A percentile compares a stretch with the other conserved stretches of the same genome.
phyloP scores from a whole-genome alignment of 1,139 yeast species.

The Saccharomyces uvarum region DNA sequence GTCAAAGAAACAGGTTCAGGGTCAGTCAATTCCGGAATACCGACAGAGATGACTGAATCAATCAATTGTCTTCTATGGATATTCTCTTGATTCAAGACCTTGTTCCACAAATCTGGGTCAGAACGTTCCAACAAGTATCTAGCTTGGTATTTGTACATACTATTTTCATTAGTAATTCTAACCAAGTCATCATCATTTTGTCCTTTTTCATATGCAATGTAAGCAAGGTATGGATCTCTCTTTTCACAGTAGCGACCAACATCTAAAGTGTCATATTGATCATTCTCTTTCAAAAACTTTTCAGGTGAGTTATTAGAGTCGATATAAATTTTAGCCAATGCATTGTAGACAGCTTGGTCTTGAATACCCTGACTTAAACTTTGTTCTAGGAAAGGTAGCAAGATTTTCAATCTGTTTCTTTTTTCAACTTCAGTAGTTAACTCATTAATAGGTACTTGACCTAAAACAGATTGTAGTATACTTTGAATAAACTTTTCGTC shows the following conservation, averaged over 20 bases:
- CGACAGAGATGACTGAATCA: constrained; percentile 92
- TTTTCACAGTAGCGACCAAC: constrained; percentile 98
- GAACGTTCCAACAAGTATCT: constrained; percentile 84
- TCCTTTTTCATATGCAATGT: constrained; percentile 95
- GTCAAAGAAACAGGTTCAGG: constrained; percentile 96
- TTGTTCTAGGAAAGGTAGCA: constrained; percentile 88
- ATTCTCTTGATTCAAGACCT: constrained; percentile 68
- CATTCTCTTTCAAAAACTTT: constrained; percentile 86
- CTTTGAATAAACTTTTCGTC: constrained; percentile 83
- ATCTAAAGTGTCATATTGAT: constrained; percentile 78
- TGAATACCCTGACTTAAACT: constrained; percentile 80
- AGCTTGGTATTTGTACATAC: constrained; percentile 98
- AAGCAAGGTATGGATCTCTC: constrained; percentile 97
- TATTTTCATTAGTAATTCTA: constrained; percentile 87
- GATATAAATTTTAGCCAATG: constrained; percentile 93
- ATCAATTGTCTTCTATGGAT: constrained; percentile 82
- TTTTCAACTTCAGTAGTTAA: constrained; percentile 92
- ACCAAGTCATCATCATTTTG: constrained; percentile 82
- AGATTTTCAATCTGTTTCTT: constrained; percentile 84
- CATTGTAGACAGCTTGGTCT: constrained; percentile 87
- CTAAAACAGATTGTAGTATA: constrained; percentile 76
- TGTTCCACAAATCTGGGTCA: constrained; percentile 72
- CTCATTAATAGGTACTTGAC: constrained; percentile 88
- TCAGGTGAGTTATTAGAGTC: constrained; percentile 97
- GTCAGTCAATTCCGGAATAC: constrained; percentile 89